Base-by-base conservation (phyloP, 2,329 filamentous ascomycete genomes). In the Aotearoamyces nothofagi region DNA sequence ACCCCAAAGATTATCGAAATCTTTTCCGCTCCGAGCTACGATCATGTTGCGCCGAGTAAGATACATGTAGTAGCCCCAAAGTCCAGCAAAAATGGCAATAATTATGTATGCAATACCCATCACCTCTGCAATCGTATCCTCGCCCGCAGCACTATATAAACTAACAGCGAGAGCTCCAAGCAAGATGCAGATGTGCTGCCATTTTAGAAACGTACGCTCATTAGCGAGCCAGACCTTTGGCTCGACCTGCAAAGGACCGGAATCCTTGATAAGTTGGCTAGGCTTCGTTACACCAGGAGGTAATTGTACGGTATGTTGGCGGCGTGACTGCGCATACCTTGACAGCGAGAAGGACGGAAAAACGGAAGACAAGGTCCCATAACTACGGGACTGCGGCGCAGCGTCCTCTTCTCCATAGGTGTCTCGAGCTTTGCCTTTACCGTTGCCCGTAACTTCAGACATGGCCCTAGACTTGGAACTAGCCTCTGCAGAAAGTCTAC, bases 151-250 rank as follows among this genome's bases (percentile, higher is more conserved):
- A 42, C 92, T 87, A 57, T 87, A 94, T 15, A 98, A 59, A 13
- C 78, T 81, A 9, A 98, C 60, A 1, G 82, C 81, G 16, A 98
- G 57, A 13, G 77, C 75, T 20, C 84, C 86, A 14, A 98, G 72
- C 9, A 98, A 64, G 27, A 98, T 72, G 36, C 74, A 78, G 45
- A 98, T 84, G 52, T 96, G 86, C 60, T 96, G 82, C 90, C 90
- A 98, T 55, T 94, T 96, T 54, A 98, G 77, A 51, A 94, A 98
- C 0, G 90, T 98, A 36, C 90, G 78, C 57, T 98, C 87, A 54
- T 98, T 98, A 31, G 90, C 90, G 33, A 98, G 75, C 87, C 90
- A 98, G 16, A 98, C 87, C 56, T 98, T 98, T 36, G 83, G 84
- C 58, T 98, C 90, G 33, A 98, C 83, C 49, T 84, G 79, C 39